Base-by-base conservation (phyloP, 2,329 filamentous ascomycete genomes). In the Byssothecium circinans region DNA sequence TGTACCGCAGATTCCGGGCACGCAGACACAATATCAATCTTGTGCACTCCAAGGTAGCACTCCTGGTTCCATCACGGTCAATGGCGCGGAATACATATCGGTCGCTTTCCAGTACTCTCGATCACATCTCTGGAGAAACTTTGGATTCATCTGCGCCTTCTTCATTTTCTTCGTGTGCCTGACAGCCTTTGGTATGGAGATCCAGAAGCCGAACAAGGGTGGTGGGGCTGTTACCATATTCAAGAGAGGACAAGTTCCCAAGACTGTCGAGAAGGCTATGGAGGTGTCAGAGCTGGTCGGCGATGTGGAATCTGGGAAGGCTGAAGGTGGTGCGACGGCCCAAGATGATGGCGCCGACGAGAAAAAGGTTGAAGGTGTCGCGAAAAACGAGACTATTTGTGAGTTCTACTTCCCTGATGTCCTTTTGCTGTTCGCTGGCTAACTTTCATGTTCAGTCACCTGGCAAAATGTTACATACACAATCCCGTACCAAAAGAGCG, bases 381-480 rank as follows among this genome's bases (percentile, higher is more conserved):
- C 81, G 1, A 82, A 81, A 60, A 86, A 86, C 50, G 82, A 86
- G 41, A 68, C 71, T 3, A 67, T 75, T 32, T 74, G 47, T 50
- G 40, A 43, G 42, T 43, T 18, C 18, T 19, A 7, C 25, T 6
- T 40, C 8, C 36, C 14, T 18, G 4, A 23, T 17, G 4, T n/a
- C 10, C 15, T 12, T 8, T 6, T 39, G 36, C 3, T 14, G 5
- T 12, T 4, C 11, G 39, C 15, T 2, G 4, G 7, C 40, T 42
- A 35, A 42, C 27, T 8, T n/a, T 32, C 10, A 35, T 27, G 15
- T 23, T 14, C 20, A 50, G 43, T 95, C 50, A 95, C 91, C 0
- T 96, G 90, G 87, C 88, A 92, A 66, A 78, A 88, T 54, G 83
- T 96, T 50, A 89, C 86, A 63, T 96, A 96, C 66, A 87, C 82